phyloP scores from a whole-genome alignment of 345 rosid species.

The Eucalyptus polyanthemos region DNA sequence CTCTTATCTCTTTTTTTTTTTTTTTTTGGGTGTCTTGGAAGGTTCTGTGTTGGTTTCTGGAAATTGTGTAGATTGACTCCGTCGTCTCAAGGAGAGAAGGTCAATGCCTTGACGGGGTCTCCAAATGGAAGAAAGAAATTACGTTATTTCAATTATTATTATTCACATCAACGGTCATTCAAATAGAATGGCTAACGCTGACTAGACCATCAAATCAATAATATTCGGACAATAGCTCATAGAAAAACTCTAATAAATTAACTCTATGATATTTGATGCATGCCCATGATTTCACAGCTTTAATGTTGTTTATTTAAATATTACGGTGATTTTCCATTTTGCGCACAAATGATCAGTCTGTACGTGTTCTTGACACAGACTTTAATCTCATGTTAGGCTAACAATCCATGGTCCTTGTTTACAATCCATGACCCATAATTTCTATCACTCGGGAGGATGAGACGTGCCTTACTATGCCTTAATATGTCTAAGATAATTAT shows the following conservation, averaged over 20 bases:
- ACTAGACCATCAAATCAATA: fast-evolving
- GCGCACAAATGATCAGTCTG: background rate
- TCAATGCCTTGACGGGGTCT: background rate
- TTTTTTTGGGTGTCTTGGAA: background rate
- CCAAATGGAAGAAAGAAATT: background rate
- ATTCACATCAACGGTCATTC: no score
- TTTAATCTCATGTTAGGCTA: background rate
- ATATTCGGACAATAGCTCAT: background rate
- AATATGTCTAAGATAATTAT: background rate
- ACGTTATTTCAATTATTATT: no score
- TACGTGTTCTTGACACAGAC: background rate
- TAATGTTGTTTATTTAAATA: background rate
- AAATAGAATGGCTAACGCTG: fast-evolving
- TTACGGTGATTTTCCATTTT: background rate
- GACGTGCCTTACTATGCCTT: background rate
- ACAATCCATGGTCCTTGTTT: background rate
- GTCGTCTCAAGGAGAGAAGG: background rate
- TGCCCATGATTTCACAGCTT: background rate
- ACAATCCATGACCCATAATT: background rate
- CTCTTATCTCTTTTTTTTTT: background rate
- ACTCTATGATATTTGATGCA: background rate
- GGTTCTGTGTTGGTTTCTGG: background rate
- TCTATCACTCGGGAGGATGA: background rate
- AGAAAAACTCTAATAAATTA: background rate
- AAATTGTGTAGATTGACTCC: background rate